A percentile compares a stretch with the other conserved stretches of the same genome.
Evolutionary conservation across 2,329 filamentous ascomycete genomes (phyloP).

Genomic region (Aspergillus awamori): DNA sequence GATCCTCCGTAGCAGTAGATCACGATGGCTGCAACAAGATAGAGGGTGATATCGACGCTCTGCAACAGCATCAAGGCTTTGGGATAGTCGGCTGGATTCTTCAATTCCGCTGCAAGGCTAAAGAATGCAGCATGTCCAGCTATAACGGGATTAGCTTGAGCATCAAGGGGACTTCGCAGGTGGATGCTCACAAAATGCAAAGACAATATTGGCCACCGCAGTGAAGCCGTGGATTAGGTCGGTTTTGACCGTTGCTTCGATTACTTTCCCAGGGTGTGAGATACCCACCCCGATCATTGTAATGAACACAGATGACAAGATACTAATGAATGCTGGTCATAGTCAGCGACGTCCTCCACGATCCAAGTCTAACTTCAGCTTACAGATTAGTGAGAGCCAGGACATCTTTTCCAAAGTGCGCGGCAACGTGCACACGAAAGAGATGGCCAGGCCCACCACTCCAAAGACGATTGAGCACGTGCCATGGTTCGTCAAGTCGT

Average conservation of each 20-base stretch:
- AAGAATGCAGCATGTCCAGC: constrained; percentile 70
- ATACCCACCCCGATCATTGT: constrained; percentile 69
- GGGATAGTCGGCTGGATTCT: constrained; percentile 61
- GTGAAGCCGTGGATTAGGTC: constrained; percentile 61
- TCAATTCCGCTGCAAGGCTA: constrained; percentile 66
- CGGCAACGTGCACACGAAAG: constrained; percentile 62
- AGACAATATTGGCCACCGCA: constrained; percentile 68
- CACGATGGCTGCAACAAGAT: constrained; percentile 66
- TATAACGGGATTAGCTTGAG: constrained; percentile 55
- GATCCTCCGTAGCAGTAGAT: constrained; percentile 69
- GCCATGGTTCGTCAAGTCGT: constrained; percentile 63
- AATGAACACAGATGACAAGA: constrained; percentile 64
- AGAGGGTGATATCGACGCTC: constrained; percentile 61
- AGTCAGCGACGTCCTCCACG: neutral
- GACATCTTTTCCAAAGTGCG: constrained; percentile 65
- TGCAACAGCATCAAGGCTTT: constrained; percentile 67
- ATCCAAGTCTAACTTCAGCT: neutral
- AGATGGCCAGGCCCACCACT: constrained; percentile 61
- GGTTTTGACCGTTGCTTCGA: constrained; percentile 45
- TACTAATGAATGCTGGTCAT: constrained; percentile 61
- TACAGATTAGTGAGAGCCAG: constrained; percentile 62
- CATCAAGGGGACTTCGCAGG: constrained; percentile 45
- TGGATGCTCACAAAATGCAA: constrained; percentile 63
- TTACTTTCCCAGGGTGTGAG: constrained; percentile 42
- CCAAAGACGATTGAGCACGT: constrained; percentile 67